phyloP scores from a whole-genome alignment of 2,329 filamentous ascomycete genomes.

The Pyrenochaeta sp. region DNA sequence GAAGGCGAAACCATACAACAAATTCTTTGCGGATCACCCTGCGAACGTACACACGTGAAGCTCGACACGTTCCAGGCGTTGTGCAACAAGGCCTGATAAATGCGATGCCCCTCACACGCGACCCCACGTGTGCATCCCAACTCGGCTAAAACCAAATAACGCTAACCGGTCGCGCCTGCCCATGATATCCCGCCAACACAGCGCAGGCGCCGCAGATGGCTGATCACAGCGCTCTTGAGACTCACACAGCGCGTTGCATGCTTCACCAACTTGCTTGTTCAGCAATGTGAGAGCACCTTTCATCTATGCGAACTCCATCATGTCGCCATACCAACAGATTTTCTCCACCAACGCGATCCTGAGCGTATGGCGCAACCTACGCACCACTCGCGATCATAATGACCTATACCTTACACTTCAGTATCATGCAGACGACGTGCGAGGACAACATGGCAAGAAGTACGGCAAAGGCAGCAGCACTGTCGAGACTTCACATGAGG shows the following conservation, averaged over 20 bases:
- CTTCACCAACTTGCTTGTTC: neutral
- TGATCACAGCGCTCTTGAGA: neutral
- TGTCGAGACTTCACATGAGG: slow-evolving; percentile 28
- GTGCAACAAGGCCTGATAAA: slow-evolving; percentile 1
- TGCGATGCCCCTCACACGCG: slow-evolving; percentile 20
- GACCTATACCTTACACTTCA: slow-evolving; percentile 46
- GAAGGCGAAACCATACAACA: neutral
- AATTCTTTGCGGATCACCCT: neutral
- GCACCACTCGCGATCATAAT: slow-evolving; percentile 39
- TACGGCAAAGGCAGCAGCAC: slow-evolving; percentile 22
- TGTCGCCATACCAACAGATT: slow-evolving; percentile 45
- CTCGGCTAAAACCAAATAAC: slow-evolving; percentile 15
- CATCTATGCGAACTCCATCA: slow-evolving; percentile 15
- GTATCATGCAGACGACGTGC: slow-evolving; percentile 40
- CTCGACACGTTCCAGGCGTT: slow-evolving; percentile 2
- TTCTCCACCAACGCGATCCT: slow-evolving; percentile 45
- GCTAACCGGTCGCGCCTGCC: slow-evolving; percentile 1
- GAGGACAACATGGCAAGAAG: slow-evolving; percentile 24
- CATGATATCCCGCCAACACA: slow-evolving; percentile 13
- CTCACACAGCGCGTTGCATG: neutral
- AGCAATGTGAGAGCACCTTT: slow-evolving; percentile 24
- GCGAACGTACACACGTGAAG: neutral
- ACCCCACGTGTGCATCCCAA: slow-evolving; percentile 18
- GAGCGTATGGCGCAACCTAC: slow-evolving; percentile 46
- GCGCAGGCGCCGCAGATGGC: neutral